Conservation (phyloP, 2,329 filamentous ascomycete genomes). For the Penicillium sp. region DNA sequence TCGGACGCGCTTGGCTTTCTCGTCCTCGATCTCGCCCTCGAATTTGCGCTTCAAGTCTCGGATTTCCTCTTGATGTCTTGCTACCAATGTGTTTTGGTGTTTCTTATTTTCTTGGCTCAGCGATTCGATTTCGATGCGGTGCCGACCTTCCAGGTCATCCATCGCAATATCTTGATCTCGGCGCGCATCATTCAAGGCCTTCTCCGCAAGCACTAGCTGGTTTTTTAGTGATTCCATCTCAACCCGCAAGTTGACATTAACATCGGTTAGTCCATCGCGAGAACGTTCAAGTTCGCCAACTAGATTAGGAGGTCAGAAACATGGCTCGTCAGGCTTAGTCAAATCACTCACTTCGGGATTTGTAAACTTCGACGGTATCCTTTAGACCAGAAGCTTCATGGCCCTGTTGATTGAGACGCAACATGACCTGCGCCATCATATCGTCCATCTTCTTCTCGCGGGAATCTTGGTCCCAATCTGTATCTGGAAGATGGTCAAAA, state of each 20-base stretch:
- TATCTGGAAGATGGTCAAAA: constrained; percentile 35
- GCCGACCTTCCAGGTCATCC: constrained; percentile 55
- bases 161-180: constrained; percentile 53
- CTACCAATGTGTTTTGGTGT: constrained; percentile 60
- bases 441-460: constrained; percentile 75
- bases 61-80: constrained; percentile 67
- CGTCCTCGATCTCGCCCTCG: constrained; percentile 66
- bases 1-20: constrained; percentile 44
- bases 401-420: constrained; percentile 69
- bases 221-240: constrained; percentile 65
- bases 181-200: constrained; percentile 53
- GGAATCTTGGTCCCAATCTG: constrained; percentile 71
- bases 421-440: constrained; percentile 69
- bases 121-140: constrained; percentile 46
- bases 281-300: constrained; percentile 59
- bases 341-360: constrained; percentile 65
- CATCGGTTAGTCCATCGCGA: constrained; percentile 50
- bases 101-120: constrained; percentile 44
- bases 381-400: constrained; percentile 69
- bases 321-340: neutral
- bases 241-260: constrained; percentile 59
- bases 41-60: constrained; percentile 64
- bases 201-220: constrained; percentile 51
- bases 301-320: constrained; percentile 25
- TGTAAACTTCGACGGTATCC: constrained; percentile 72